phyloP scores from a whole-genome alignment of 1,284 basidiomycete species.

The Cutaneotrichosporon dermatis region DNA sequence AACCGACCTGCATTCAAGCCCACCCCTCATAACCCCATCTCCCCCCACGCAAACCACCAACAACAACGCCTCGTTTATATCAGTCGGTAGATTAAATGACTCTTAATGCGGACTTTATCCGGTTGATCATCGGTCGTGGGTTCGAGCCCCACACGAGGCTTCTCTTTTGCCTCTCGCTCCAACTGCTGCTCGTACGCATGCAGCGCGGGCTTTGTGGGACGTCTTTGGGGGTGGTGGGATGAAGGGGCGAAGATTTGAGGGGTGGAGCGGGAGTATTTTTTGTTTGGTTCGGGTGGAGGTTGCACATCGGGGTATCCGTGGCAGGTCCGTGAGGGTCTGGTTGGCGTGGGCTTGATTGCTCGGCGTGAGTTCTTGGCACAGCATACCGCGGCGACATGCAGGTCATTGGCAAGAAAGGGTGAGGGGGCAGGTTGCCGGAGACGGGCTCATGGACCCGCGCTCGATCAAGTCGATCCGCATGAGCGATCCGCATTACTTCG shows the following conservation, averaged over 20 bases:
- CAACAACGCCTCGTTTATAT: neutral
- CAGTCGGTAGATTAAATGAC: slow-evolving; percentile 4
- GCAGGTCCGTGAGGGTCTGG: no score
- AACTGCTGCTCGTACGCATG: neutral
- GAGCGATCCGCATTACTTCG: no score
- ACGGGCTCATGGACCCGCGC: no score
- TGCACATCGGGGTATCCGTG: neutral
- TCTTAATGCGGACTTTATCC: slow-evolving; percentile 3
- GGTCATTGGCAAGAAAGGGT: no score
- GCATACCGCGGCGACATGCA: no score
- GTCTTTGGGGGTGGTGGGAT: neutral
- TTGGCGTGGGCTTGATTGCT: no score
- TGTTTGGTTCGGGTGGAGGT: slow-evolving; percentile 2
- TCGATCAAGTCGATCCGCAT: no score
- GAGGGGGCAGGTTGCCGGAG: no score
- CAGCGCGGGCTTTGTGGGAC: neutral
- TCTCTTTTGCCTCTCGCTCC: neutral
- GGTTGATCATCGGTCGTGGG: slow-evolving; percentile 11
- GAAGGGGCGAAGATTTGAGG: neutral
- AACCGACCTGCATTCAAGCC: no score
- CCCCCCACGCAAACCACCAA: neutral
- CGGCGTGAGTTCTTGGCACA: no score
- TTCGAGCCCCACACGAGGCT: slow-evolving; percentile 14
- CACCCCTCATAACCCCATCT: neutral
- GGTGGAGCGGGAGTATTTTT: neutral